These are phyloP conservation scores for Teratosphaeria viscida DNA, from an alignment of 2,329 filamentous ascomycete genomes.

Conservation along the genomic window DNA sequence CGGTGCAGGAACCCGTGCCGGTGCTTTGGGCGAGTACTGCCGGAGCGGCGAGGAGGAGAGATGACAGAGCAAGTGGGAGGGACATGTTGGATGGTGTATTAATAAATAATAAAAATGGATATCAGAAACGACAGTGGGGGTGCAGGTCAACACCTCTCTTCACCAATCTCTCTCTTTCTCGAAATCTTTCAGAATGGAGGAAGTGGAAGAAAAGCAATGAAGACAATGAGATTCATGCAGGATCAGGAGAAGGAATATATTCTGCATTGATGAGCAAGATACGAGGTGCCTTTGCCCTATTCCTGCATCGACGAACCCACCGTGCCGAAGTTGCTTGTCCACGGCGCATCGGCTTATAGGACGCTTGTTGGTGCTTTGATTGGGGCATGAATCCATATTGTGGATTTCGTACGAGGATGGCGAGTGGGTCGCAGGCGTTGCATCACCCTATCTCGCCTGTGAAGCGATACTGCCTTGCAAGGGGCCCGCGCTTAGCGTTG, in stretches of 20 bases:
- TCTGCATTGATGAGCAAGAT: background rate
- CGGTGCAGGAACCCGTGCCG: constrained; percentile 11
- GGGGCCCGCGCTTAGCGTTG: background rate
- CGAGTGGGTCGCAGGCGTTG: background rate
- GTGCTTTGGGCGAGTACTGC: constrained; percentile 4
- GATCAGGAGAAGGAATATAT: background rate
- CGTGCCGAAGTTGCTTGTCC: background rate
- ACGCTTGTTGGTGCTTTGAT: background rate
- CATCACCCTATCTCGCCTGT: background rate
- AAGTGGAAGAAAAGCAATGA: background rate
- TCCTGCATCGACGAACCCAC: background rate
- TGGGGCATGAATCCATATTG: background rate
- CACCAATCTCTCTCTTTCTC: background rate
- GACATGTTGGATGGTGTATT: background rate
- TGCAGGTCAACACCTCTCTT: background rate
- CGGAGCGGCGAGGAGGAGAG: constrained; percentile 6
- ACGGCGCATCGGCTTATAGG: background rate
- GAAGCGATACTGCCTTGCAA: background rate
- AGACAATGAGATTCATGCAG: background rate
- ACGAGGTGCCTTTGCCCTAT: background rate
- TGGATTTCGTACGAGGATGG: background rate
- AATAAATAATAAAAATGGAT: background rate
- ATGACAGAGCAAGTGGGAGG: constrained; percentile 5
- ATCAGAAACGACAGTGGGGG: background rate
- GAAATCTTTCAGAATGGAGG: background rate